These are phyloP conservation scores for Terfezia claveryi DNA, from an alignment of 495 filamentous ascomycete species.

Conservation along the genomic window DNA sequence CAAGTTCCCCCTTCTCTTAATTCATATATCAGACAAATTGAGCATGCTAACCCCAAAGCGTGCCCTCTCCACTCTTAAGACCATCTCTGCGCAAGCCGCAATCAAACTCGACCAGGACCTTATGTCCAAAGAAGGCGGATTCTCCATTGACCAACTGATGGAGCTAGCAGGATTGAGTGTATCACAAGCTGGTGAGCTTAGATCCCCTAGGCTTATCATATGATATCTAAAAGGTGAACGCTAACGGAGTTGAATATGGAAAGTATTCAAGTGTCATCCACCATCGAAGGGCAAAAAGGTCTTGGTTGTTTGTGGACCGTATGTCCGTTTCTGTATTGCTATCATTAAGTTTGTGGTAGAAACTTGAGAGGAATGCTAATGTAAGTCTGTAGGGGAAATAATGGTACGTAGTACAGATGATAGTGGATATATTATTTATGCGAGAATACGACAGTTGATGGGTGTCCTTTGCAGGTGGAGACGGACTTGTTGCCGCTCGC, in stretches of 20 bases:
- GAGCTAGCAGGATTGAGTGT: slow-evolving; percentile 50
- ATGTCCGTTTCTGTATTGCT: slow-evolving; percentile 32
- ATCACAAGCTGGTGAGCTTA: not conserved
- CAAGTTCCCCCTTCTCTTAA: too few species aligned
- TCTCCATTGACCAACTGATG: slow-evolving; percentile 93
- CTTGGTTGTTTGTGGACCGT: slow-evolving; percentile 25
- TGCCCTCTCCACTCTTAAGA: slow-evolving; percentile 27
- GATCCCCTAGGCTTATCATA: too few species aligned
- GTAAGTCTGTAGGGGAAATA: not conserved
- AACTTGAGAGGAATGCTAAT: not conserved
- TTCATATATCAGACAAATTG: too few species aligned
- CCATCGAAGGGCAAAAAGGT: not conserved
- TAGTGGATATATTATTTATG: not conserved
- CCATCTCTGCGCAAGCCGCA: slow-evolving; percentile 67
- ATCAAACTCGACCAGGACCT: slow-evolving; percentile 78
- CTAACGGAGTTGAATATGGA: too few species aligned
- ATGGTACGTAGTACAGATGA: not conserved
- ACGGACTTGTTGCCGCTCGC: slow-evolving; percentile 83
- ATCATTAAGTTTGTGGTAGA: not conserved
- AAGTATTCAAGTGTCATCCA: not conserved
- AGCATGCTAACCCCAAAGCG: too few species aligned
- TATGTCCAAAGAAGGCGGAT: slow-evolving; percentile 56
- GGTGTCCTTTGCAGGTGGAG: slow-evolving; percentile 39
- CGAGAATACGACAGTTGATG: slow-evolving; percentile 10
- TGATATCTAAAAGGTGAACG: too few species aligned